Evolutionary conservation across 129 eudicot genomes (phyloP), one percentile per base, ranked within the genome.

Genomic region (Flaveria linearis): DNA sequence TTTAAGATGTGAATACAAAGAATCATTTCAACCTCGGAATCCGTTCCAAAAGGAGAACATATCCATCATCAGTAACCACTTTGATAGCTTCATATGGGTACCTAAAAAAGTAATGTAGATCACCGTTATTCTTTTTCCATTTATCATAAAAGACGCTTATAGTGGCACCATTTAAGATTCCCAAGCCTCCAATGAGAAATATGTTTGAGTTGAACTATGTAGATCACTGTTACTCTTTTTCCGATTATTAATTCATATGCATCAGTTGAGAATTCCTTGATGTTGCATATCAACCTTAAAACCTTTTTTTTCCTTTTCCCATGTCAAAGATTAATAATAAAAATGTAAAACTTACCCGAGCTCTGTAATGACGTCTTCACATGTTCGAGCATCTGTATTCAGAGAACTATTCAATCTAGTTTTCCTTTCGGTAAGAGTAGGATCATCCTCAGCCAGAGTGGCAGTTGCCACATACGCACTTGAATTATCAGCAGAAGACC

Each of bases 81-180:
- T 69, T 86, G 42, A 95, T 87, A 71, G 96, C 92, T 87, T 95
- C 99, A 91, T 95, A 95, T 1, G 99, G 99, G 79, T 91, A 95
- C 86, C 99, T 95, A 80, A 72, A 76, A 76, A 39, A 67, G 58
- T 30, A 9, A 69, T 56, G 3, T 26, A 26, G 28, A 26, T 26
- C 28, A 26, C 28, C 28, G 28, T 26, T 26, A 26, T 26, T 26
- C 3, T 26, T 26, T 26, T 26, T 26, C 28, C 28, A 26, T 26
- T 26, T 26, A 26, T 26, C 3, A 26, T 26, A 49, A 62, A 62
- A 43, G 41, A 70, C 18, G 63, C 76, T 60, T 61, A 28, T 72
- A 78, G 52, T 47, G 28, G n/a, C 30, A 52, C 46, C 20, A 56
- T 42, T 26, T 43, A 53, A 42, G 47, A 77, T 68, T 57, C 61